phyloP scores from a whole-genome alignment of 2,329 filamentous ascomycete species.

The Xylaria sp. region DNA sequence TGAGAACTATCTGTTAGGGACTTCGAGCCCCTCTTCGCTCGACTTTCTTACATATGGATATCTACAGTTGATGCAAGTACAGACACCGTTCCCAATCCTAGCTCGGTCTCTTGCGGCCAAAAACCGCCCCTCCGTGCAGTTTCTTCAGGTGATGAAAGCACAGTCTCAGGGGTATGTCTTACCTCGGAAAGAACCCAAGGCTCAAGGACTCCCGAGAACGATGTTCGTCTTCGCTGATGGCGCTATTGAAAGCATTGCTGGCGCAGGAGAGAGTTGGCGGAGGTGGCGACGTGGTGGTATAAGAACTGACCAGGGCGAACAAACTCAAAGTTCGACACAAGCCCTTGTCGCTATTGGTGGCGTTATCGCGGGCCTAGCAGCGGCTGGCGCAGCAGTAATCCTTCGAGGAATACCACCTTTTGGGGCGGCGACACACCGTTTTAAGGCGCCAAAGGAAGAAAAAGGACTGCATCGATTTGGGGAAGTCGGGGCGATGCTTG shows the following conservation, averaged over 20 bases:
- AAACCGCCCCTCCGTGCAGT: constrained; percentile 34
- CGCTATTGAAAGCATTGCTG: constrained; percentile 41
- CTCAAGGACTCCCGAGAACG: constrained; percentile 26
- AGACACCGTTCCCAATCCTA: constrained; percentile 54
- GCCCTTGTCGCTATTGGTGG: constrained; percentile 46
- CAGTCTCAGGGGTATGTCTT: constrained; percentile 19
- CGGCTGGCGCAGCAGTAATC: constrained; percentile 45
- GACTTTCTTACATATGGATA: constrained; percentile 86
- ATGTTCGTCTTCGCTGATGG: constrained; percentile 41
- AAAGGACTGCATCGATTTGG: constrained; percentile 51
- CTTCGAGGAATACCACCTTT: constrained; percentile 52
- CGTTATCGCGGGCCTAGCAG: constrained; percentile 42
- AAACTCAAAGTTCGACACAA: constrained; percentile 36
- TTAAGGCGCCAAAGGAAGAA: constrained; percentile 42
- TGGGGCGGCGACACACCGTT: constrained; percentile 52
- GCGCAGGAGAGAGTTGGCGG: constrained; percentile 44
- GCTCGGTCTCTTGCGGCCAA: constrained; percentile 36
- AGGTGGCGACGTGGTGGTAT: constrained; percentile 43
- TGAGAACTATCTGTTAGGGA: constrained; percentile 60
- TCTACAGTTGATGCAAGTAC: constrained; percentile 70
- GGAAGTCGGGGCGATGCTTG: constrained; percentile 54
- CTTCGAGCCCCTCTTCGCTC: constrained; percentile 59
- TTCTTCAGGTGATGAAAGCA: constrained; percentile 30
- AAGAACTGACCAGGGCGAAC: constrained; percentile 30
- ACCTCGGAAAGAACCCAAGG: constrained; percentile 31